A percentile compares a stretch with the other conserved stretches of the same genome.
phyloP scores from a whole-genome alignment of 2,329 filamentous ascomycete species.

The Fusarium sterilihyphosum region DNA sequence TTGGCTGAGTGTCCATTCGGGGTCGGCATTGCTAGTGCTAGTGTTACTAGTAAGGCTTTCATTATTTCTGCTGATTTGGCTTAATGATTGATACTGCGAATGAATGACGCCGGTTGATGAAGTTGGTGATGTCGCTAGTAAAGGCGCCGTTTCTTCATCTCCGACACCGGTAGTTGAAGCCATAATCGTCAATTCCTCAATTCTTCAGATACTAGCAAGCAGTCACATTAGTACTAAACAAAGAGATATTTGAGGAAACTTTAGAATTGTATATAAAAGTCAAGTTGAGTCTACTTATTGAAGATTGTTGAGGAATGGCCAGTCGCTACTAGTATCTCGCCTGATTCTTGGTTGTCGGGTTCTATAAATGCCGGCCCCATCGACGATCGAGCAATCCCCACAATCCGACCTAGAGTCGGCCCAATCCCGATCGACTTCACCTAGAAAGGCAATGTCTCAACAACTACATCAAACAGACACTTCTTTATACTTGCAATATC shows the following conservation, averaged over 20 bases:
- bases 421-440: slow-evolving; percentile 15
- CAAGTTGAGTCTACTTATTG: neutral
- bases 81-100: neutral
- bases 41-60: neutral
- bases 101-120: neutral
- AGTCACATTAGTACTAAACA: neutral
- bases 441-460: neutral
- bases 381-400: slow-evolving; percentile 5
- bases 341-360: slow-evolving; percentile 21
- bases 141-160: slow-evolving; percentile 20
- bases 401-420: slow-evolving; percentile 9
- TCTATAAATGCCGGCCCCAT: slow-evolving; percentile 1
- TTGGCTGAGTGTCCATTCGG: slow-evolving; percentile 25
- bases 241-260: neutral
- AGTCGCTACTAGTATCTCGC: neutral
- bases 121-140: slow-evolving; percentile 9
- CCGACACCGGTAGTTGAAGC: slow-evolving; percentile 15
- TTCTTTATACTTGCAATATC: neutral
- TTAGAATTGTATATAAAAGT: neutral
- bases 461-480: neutral
- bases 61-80: neutral
- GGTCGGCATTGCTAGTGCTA: neutral
- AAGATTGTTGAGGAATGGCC: neutral
- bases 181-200: slow-evolving; percentile 10
- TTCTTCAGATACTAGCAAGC: neutral